Evolutionary conservation across 441 rosid species (phyloP).

Genomic region (Croton laevigatus): DNA sequence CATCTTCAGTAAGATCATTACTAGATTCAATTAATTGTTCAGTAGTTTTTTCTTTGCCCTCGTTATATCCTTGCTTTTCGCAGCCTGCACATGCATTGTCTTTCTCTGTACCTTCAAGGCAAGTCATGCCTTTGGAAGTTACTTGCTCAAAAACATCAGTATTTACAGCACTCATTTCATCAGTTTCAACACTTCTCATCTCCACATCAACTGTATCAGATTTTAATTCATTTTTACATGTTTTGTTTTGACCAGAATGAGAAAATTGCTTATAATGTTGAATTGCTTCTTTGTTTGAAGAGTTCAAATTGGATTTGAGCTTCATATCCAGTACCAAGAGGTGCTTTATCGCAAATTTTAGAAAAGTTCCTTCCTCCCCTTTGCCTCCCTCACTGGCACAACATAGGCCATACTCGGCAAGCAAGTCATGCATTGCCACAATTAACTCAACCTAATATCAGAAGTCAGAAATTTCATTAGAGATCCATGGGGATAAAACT

Average conservation of each 20-base stretch:
- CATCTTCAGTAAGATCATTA: conserved; percentile 66
- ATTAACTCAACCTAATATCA: conserved; percentile 77
- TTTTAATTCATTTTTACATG: conserved; percentile 37
- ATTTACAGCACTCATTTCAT: conserved; percentile 29
- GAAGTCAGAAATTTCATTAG: conserved; percentile 12
- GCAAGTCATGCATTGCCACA: conserved; percentile 85
- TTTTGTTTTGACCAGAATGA: conserved; percentile 29
- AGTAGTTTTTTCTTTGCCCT: conserved; percentile 35
- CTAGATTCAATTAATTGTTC: conserved; percentile 35
- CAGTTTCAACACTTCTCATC: conserved; percentile 39
- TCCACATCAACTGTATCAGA: conserved; percentile 41
- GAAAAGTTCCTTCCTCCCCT: conserved; percentile 93
- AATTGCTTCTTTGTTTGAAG: conserved; percentile 44
- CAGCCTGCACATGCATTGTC: conserved; percentile 26
- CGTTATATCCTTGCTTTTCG: conserved; percentile 27
- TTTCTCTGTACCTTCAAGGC: conserved; percentile 27
- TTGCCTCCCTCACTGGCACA: conserved; percentile 77
- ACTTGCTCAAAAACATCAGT: conserved; percentile 43
- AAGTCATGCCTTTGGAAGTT: conserved; percentile 25
- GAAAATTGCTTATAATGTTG: conserved; percentile 34
- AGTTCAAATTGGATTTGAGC: conserved; percentile 64
- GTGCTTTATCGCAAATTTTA: conserved; percentile 93
- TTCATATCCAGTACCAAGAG: conserved; percentile 92
- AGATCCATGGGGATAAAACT: conserved; percentile 20
- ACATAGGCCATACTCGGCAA: conserved; percentile 94